Evolutionary conservation across 2,329 filamentous ascomycete genomes (phyloP), one percentile per base, ranked within the genome.

Genomic region (Ustilaginoidea virens): DNA sequence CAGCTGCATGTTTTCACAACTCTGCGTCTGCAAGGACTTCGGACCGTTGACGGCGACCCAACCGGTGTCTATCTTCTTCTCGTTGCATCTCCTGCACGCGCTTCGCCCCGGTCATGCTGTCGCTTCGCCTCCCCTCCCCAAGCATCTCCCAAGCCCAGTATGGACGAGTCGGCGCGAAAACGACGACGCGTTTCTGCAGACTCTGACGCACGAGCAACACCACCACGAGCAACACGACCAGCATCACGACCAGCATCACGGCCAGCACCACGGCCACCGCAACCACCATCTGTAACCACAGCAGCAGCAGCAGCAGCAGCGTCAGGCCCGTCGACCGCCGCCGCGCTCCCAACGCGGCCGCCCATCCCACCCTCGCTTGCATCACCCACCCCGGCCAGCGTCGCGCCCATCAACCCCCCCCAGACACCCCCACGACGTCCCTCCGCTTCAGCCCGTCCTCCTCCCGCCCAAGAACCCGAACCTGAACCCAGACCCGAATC

Each of bases 351-450:
- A 36, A 26, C 25, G 44, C 20, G 46, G 39, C 33, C 48, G 41
- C n/a, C n/a, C 18, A 43, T 42, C 26, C 61, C 61, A 1, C 62
- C 67, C 1, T 77, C 73, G 1, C 79, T 73, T 43, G 68, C 68
- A 30, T 77, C 74, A n/a, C 74, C 76, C 0, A 78, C 74, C 0
- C 70, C 63, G 44, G 62, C 74, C 9, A 80, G 71, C 40, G 51
- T 78, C 10, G 59, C 71, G 33, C 65, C 68, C 37, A 63, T 68
- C 27, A 68, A 77, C n/a, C n/a, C n/a, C 35, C 69, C 73, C 1
- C 63, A 71, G 8, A 56, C 74, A 5, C 49, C 74, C 19, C 53
- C 60, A 32, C 56, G 61, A 37, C 47, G 54, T 43, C 40, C 54
- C 41, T 53, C 54, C 32, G 44, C 52, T 40, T 40, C 54, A 40